phyloP scores from a whole-genome alignment of 805 yeast species.

The Candida xiaguanensis region DNA sequence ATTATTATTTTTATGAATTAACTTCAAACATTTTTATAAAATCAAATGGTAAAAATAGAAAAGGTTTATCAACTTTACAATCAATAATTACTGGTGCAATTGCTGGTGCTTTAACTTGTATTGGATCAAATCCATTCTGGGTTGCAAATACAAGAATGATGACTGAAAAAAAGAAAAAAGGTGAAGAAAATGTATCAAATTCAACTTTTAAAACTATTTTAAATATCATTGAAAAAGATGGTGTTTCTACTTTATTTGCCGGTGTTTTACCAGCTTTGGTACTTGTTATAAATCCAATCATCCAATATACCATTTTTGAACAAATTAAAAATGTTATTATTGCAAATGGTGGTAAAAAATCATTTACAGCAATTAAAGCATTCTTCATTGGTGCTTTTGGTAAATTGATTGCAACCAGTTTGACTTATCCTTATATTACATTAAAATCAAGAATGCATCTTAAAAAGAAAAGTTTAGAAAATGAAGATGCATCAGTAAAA shows the following conservation, averaged over 20 bases:
- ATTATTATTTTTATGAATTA: slow-evolving; percentile 87
- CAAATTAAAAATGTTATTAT: slow-evolving; percentile 69
- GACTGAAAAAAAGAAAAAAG: slow-evolving; percentile 40
- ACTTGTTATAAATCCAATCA: slow-evolving; percentile 81
- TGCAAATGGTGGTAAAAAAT: slow-evolving; percentile 44
- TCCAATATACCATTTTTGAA: slow-evolving; percentile 89
- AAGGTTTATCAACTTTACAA: slow-evolving; percentile 57
- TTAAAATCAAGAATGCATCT: slow-evolving; percentile 86
- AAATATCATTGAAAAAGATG: slow-evolving; percentile 68
- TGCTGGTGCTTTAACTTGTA: slow-evolving; percentile 83
- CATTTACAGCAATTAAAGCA: slow-evolving; percentile 71
- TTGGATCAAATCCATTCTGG: slow-evolving; percentile 88
- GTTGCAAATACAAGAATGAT: slow-evolving; percentile 90
- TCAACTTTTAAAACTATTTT: slow-evolving; percentile 55
- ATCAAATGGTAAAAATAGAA: slow-evolving; percentile 14
- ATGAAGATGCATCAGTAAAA: slow-evolving; percentile 12
- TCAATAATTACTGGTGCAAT: slow-evolving; percentile 75
- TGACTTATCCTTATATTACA: slow-evolving; percentile 90
- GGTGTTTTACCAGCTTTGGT: slow-evolving; percentile 88
- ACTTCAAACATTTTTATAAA: slow-evolving; percentile 46
- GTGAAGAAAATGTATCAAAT: slow-evolving; percentile 15
- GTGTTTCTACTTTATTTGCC: slow-evolving; percentile 67
- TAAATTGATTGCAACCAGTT: slow-evolving; percentile 81
- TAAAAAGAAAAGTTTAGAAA: slow-evolving; percentile 31
- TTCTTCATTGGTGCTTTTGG: slow-evolving; percentile 87